phyloP scores from a whole-genome alignment of 805 yeast genomes.

The Ogataea nitratoaversa region DNA sequence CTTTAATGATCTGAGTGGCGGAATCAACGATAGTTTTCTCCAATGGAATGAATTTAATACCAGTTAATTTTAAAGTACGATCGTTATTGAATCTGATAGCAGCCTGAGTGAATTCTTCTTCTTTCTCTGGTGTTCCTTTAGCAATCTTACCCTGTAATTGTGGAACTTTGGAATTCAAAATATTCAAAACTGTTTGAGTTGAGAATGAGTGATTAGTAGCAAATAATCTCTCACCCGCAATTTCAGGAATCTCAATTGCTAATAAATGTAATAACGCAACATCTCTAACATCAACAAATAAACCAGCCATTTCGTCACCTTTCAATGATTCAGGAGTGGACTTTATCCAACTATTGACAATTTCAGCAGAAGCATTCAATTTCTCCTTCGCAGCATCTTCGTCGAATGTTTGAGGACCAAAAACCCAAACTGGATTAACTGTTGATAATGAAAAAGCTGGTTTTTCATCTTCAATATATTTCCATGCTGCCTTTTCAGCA shows the following conservation, averaged over 20 bases:
- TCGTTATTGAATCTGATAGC: conserved; percentile 1
- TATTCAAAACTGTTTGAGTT: conserved; percentile 31
- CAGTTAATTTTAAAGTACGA: conserved; percentile 14
- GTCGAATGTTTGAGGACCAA: conserved; percentile 44
- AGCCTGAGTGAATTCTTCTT: conserved; percentile 2
- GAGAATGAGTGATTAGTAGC: conserved; percentile 17
- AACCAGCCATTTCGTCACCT: conserved; percentile 18
- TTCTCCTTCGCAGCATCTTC: conserved; percentile 13
- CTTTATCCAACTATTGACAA: conserved; percentile 30
- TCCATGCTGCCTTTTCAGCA: conserved; percentile 41
- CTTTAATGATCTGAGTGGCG: conserved; percentile 9
- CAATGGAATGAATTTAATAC: conserved; percentile 34
- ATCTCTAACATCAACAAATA: conserved; percentile 34
- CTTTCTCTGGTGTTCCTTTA: conserved; percentile 35
- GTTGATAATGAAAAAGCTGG: conserved; percentile 31
- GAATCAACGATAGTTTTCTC: conserved; percentile 39
- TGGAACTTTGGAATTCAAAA: conserved; percentile 38
- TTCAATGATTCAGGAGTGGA: conserved; percentile 1
- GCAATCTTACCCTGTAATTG: conserved; percentile 36
- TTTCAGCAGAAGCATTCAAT: conserved; percentile 32
- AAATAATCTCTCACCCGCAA: conserved; percentile 31
- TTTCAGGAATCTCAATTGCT: conserved; percentile 10
- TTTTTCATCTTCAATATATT: conserved; percentile 30
- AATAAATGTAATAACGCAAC: conserved; percentile 45
- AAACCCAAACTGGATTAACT: conserved; percentile 33